Evolutionary conservation across 176 grass and related monocot species (phyloP), one percentile per base, ranked within the genome.

Genomic region (Musa beccarii): DNA sequence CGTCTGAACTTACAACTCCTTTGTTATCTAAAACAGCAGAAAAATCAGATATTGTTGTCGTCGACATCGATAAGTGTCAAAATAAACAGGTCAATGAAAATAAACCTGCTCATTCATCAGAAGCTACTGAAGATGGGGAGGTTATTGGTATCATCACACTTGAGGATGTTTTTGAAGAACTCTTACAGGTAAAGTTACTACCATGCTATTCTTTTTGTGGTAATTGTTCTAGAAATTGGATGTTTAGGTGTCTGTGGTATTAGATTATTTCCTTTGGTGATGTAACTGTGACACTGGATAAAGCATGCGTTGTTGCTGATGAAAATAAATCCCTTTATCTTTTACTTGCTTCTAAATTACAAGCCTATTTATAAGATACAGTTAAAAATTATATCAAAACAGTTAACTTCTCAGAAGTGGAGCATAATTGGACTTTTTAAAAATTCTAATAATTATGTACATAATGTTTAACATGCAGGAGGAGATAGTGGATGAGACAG

Each of bases 131-230:
- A 76, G 96, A 99, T 73, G 90, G 90, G 59, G 96, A 99, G 76
- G 96, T 99, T 49, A 86, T 99, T 88, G 96, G 96, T 75, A 99
- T 99, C 81, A 99, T 99, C 73, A 99, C 96, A 72, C 86, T 99
- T 2, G 96, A 99, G 81, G 96, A 99, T 79, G 96, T 99, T 25
- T 99, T 99, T 78, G 96, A 99, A 89, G 96, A 99, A 84, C 87
- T 99, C n/a, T 80, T 99, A 68, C 96, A 99, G 76, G 96, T 99
- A 79, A 87, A 59, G 12, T 71, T 50, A 72, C 20, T 50, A 10
- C 0, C 12, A 43, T 51, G 17, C 10, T 12, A 26, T 11, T 66
- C 12, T 66, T 66, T 63, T n/a, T 8, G 10, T 9, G 1, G 10
- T 3, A 22, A 0, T 28, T 24, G 21, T 66, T 26, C 26, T 28